A percentile compares a stretch with the other conserved stretches of the same genome.
These are phyloP conservation scores for Cercospora citrullina DNA, from an alignment of 2,329 filamentous ascomycete species.

Conservation along the genomic window DNA sequence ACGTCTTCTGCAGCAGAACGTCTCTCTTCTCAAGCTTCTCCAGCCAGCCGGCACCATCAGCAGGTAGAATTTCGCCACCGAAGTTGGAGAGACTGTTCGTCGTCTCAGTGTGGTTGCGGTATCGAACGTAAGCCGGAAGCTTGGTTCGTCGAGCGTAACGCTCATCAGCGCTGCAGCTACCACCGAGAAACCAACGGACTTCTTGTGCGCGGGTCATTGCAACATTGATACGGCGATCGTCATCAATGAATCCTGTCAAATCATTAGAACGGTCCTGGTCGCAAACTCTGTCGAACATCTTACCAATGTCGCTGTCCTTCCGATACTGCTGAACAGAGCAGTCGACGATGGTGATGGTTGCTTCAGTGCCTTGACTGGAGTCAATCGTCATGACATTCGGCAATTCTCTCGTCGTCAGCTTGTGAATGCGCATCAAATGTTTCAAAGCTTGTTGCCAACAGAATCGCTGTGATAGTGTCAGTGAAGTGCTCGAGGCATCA, in stretches of 20 bases:
- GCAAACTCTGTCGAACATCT: background rate
- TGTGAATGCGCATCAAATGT: conserved; percentile 8
- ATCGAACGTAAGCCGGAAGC: conserved; percentile 14
- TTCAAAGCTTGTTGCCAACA: conserved; percentile 17
- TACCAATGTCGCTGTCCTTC: conserved; percentile 11
- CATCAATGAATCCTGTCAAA: conserved; percentile 19
- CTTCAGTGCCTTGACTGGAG: conserved; percentile 21
- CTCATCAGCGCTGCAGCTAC: conserved; percentile 7
- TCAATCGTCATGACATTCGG: conserved; percentile 25
- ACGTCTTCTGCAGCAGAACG: conserved; percentile 4
- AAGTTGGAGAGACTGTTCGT: background rate
- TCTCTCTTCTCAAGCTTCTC: conserved; percentile 4
- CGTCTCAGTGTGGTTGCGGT: background rate
- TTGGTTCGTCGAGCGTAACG: background rate
- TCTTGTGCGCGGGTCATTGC: conserved; percentile 22
- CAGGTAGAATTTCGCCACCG: background rate
- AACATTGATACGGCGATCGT: conserved; percentile 23
- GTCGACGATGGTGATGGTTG: conserved; percentile 25
- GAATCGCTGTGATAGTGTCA: conserved; percentile 2
- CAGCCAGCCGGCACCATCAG: conserved; percentile 3
- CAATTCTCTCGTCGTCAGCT: conserved; percentile 8
- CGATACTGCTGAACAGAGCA: conserved; percentile 18
- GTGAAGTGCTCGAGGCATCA: background rate
- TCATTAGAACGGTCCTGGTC: background rate
- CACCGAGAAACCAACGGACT: conserved; percentile 23